Evolutionary conservation across 805 yeast species (phyloP).

Genomic region (Naumovozyma dairenensis): DNA sequence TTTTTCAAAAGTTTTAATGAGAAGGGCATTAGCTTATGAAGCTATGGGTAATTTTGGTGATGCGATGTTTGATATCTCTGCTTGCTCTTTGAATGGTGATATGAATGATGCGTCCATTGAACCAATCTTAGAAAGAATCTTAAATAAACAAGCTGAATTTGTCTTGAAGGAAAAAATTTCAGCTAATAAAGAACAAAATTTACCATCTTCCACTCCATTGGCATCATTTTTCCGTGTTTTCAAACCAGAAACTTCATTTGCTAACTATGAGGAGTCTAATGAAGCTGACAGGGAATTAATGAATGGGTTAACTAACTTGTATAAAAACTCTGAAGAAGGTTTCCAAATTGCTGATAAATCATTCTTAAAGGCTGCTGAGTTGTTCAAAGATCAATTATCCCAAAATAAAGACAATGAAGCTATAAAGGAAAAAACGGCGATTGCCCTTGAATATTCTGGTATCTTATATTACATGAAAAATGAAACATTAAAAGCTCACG

Average conservation of each 20-base stretch:
- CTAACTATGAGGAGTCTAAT: slow-evolving; percentile 39
- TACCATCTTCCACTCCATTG: slow-evolving; percentile 78
- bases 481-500: slow-evolving; percentile 54
- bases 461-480: slow-evolving; percentile 73
- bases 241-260: slow-evolving; percentile 40
- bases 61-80: slow-evolving; percentile 84
- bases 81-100: slow-evolving; percentile 74
- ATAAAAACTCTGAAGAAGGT: slow-evolving; percentile 32
- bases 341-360: slow-evolving; percentile 30
- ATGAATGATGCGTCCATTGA: slow-evolving; percentile 68
- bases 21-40: slow-evolving; percentile 90
- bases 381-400: slow-evolving; percentile 28
- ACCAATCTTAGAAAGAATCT: slow-evolving; percentile 71
- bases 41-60: slow-evolving; percentile 65
- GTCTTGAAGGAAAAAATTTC: slow-evolving; percentile 45
- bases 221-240: slow-evolving; percentile 84
- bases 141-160: slow-evolving; percentile 66
- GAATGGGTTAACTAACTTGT: slow-evolving; percentile 51
- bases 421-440: slow-evolving; percentile 37
- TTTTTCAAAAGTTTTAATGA: slow-evolving; percentile 78
- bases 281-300: slow-evolving; percentile 55
- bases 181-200: slow-evolving; percentile 34
- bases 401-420: slow-evolving; percentile 18
- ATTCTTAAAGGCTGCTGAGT: slow-evolving; percentile 48
- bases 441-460: slow-evolving; percentile 75